Base-by-base conservation (phyloP, 2,329 filamentous ascomycete genomes). In the Amauroascus verrucosus region DNA sequence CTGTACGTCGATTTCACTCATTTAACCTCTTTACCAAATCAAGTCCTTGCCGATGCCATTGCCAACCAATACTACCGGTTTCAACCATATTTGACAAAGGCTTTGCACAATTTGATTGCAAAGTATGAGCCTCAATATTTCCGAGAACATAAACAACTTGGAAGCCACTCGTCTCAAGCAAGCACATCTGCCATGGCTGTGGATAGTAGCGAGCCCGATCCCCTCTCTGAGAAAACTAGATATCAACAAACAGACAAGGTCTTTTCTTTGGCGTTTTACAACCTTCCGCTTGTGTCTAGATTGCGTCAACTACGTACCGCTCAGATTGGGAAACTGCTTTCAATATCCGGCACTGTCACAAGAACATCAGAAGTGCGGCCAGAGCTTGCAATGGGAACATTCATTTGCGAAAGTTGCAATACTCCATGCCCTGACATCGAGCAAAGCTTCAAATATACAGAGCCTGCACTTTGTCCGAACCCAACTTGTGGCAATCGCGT, bases 221-320 rank as follows among this genome's bases (percentile, higher is more conserved):
- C 70, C 32, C 64, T 83, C 40, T 80, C 82, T 43, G 81, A 83
- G 62, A 85, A 88, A 71, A 94, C 87, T 28, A 82, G 84, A 53
- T 88, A 95, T 67, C 90, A 96, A 69, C 90, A 96, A 72, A 96
- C 93, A 0, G 93, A 98, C 72, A 96, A 95, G 75, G 77, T 98
- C 35, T 97, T 98, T 69, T 82, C 88, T 3, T 77, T 96, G 50
- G 90, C 90, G 30, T 94, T 96, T 63, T 95, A 95, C 75, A 95
- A 96, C 65, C 75, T 96, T 26, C 88, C 90, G 0, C 77, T 95
- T 1, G 86, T 95, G 13, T 93, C 88, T 1, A 79, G 90, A 59
- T 81, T 96, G 54, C 86, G 90, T 56, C 84, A 88, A 63, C 75
- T 98, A 58, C 84, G 93, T 30, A 95, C 93, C 24, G 79, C 82